phyloP scores from a whole-genome alignment of 352 stramenopile species.

The Phytopythium litorale region DNA sequence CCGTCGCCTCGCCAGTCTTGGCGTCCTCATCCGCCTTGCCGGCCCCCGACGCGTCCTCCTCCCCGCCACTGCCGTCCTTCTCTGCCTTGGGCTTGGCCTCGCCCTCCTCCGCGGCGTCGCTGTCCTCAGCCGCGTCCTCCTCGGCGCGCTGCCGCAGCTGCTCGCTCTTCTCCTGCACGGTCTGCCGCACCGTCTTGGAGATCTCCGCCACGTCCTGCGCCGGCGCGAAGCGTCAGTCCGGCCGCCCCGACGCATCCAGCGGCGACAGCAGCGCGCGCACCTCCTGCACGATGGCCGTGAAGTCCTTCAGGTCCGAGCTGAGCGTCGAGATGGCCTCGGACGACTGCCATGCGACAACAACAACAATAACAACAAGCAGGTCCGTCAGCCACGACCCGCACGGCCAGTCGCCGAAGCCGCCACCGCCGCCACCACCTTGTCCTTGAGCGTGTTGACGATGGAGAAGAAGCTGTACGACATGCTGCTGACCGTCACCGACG shows the following conservation, averaged over 20 bases:
- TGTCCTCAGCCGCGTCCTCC: conserved; percentile 19
- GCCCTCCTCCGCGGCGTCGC: conserved; percentile 9
- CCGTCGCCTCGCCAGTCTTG: neutral
- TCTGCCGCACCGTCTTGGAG: conserved; percentile 47
- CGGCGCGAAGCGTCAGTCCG: neutral
- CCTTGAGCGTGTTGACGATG: conserved; percentile 40
- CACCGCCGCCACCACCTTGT: conserved; percentile 16
- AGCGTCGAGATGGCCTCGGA: conserved; percentile 70
- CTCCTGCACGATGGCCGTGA: conserved; percentile 63
- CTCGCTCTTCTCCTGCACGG: conserved; percentile 47
- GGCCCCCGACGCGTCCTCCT: conserved; percentile 5
- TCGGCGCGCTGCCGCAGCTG: conserved; percentile 31
- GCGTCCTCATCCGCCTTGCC: conserved; percentile 8
- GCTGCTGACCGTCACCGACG: conserved; percentile 7
- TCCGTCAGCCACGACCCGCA: neutral
- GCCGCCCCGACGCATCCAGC: neutral
- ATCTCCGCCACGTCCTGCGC: conserved; percentile 50
- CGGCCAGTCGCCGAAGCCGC: no score
- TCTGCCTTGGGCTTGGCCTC: conserved; percentile 7
- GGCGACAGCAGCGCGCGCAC: conserved; percentile 6
- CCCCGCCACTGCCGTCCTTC: neutral
- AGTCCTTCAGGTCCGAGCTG: conserved; percentile 69
- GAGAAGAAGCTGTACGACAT: conserved; percentile 53
- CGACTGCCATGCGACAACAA: conserved; percentile 36
- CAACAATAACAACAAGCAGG: conserved; percentile 2